Conservation (phyloP, 1,284 basidiomycete species). For the Heimioporus punctisporus region DNA sequence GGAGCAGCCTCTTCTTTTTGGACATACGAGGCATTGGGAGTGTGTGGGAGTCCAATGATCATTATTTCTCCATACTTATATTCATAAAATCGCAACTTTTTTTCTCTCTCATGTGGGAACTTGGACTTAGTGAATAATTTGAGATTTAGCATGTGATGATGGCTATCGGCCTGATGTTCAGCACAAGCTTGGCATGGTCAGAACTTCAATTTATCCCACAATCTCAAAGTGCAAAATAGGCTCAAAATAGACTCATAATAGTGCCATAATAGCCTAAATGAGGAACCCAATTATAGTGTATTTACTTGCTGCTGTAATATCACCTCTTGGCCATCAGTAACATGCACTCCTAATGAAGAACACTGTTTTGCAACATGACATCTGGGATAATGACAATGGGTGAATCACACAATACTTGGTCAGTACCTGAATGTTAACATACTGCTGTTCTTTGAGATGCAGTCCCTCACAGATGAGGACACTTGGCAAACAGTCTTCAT, state of each 20-base stretch:
- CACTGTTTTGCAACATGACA: too few species aligned
- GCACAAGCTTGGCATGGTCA: neutral
- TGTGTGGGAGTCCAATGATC: neutral
- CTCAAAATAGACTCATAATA: neutral
- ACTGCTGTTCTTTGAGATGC: too few species aligned
- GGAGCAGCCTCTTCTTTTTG: neutral
- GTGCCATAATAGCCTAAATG: too few species aligned
- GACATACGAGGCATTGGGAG: neutral
- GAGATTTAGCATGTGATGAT: neutral
- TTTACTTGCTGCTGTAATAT: too few species aligned
- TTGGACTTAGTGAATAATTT: neutral
- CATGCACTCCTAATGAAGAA: too few species aligned
- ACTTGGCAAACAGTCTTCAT: too few species aligned
- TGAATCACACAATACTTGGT: too few species aligned
- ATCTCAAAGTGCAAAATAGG: neutral
- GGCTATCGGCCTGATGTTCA: neutral
- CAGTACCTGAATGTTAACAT: too few species aligned
- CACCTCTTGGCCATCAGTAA: too few species aligned
- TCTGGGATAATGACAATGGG: too few species aligned
- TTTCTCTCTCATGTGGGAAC: neutral
- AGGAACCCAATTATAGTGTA: too few species aligned
- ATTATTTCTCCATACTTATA: neutral
- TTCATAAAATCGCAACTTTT: neutral
- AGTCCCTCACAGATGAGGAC: too few species aligned
- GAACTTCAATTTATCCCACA: neutral